These are phyloP conservation scores for Ganoderma sinense DNA, from an alignment of 1,284 basidiomycete genomes.

Conservation along the genomic window DNA sequence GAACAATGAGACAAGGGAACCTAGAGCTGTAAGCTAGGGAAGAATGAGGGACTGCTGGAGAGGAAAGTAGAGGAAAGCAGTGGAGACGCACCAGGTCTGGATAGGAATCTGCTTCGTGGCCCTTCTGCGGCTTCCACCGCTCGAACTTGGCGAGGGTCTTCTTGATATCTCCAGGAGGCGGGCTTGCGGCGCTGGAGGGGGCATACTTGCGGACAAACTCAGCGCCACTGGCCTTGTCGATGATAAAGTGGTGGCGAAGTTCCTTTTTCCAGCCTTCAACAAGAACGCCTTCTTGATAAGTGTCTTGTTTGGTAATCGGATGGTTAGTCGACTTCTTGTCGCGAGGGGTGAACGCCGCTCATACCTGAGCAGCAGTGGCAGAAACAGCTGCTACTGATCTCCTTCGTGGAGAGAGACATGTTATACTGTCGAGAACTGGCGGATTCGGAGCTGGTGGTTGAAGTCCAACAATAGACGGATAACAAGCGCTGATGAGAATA, in stretches of 20 bases:
- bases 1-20: conserved; percentile 10
- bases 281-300: neutral
- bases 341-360: neutral
- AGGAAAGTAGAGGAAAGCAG: neutral
- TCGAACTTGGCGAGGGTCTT: neutral
- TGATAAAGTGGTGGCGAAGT: neutral
- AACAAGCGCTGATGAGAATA: neutral
- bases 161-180: neutral
- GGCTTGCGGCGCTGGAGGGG: neutral
- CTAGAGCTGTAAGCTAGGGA: neutral
- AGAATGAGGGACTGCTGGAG: neutral
- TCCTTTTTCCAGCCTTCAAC: neutral
- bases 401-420: conserved; percentile 1
- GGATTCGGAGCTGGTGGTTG: conserved; percentile 1
- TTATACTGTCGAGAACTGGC: neutral
- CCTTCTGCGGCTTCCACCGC: neutral
- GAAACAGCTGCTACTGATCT: neutral
- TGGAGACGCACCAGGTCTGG: too few species aligned
- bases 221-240: neutral
- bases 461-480: neutral
- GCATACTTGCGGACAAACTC: neutral
- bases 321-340: neutral
- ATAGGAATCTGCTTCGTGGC: neutral
- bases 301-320: neutral
- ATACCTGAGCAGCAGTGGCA: neutral